These are phyloP conservation scores for Alternaria tenuissima DNA, from an alignment of 2,329 filamentous ascomycete species.

Conservation along the genomic window DNA sequence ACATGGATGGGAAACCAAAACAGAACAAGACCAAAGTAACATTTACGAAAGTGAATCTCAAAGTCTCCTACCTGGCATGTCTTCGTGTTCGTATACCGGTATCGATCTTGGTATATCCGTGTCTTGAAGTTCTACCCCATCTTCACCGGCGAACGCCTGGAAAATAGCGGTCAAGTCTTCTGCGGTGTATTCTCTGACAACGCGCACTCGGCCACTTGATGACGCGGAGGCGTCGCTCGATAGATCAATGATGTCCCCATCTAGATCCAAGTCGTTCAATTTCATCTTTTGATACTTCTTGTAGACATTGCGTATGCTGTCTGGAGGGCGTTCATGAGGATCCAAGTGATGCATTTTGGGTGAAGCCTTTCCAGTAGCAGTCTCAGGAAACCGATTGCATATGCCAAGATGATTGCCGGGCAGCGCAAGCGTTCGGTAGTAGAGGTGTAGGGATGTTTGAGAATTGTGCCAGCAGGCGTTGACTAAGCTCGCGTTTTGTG, in stretches of 20 bases:
- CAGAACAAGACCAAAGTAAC: neutral
- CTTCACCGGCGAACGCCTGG: conserved; percentile 31
- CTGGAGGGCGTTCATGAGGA: conserved; percentile 79
- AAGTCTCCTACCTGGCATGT: conserved; percentile 69
- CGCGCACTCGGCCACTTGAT: conserved; percentile 26
- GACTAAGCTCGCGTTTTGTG: conserved; percentile 36
- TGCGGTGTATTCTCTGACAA: conserved; percentile 32
- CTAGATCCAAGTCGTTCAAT: conserved; percentile 59
- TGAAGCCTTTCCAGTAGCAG: neutral
- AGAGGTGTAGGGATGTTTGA: neutral
- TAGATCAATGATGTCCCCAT: conserved; percentile 54
- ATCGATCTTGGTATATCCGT: conserved; percentile 13
- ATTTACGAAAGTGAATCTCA: neutral
- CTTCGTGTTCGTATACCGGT: conserved; percentile 67
- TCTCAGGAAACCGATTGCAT: too few species aligned
- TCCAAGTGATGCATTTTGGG: conserved; percentile 61
- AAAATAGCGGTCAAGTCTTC: conserved; percentile 35
- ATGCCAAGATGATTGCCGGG: too few species aligned
- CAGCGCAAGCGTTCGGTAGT: neutral
- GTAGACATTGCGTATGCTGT: conserved; percentile 73
- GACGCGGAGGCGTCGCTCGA: conserved; percentile 38
- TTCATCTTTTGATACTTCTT: conserved; percentile 75
- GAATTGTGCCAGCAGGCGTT: conserved; percentile 15
- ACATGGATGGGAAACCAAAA: neutral
- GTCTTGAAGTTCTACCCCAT: conserved; percentile 4